Evolutionary conservation across 2,329 filamentous ascomycete genomes (phyloP), one percentile per base, ranked within the genome.

Genomic region (Pseudocercospora crystallina): DNA sequence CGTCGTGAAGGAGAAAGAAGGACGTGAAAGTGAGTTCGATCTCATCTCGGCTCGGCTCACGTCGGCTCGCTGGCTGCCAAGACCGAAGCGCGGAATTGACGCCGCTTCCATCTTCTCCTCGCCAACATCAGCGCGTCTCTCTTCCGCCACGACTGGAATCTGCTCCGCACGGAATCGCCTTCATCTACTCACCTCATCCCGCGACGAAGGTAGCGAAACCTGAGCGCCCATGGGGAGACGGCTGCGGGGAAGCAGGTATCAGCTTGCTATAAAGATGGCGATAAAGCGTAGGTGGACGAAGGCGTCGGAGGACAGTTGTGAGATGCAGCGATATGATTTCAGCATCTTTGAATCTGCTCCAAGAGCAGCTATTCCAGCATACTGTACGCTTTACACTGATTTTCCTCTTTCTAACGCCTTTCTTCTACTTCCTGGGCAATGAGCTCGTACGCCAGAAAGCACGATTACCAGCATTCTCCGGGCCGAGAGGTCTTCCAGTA

Each of bases 401-500:
- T 2, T 5, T 56, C 15, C 31, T 67, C 8, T 5, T 71, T 29
- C 47, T 65, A n/a, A 20, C 69, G 3, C 67, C 69, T 0, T 14
- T 70, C 2, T 44, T 57, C 4, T 73, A 74, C 47, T 20, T 74
- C 33, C 2, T 71, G 14, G 39, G 58, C 41, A 73, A 72, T 34
- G 72, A 75, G 51, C 61, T 67, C 36, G 49, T 67, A 14, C 47
- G 47, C 1, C 39, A 30, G 12, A 63, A 65, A 11, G 63, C 65
- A 1, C 64, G 72, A 2, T 49, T 73, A 2, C 69, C 71, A 7
- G 66, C 64, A 5, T 73, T 75, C 57, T 35, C 58, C 0, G 72
- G 72, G 3, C 72, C 71, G 1, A 58, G 59, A 26, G 72, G 71
- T 38, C 67, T 68, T 57, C 70, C 69, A 0, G 48, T 73, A 11